Evolutionary conservation across 352 stramenopile species (phyloP).

Genomic region (Globisporangium apiculatum): DNA sequence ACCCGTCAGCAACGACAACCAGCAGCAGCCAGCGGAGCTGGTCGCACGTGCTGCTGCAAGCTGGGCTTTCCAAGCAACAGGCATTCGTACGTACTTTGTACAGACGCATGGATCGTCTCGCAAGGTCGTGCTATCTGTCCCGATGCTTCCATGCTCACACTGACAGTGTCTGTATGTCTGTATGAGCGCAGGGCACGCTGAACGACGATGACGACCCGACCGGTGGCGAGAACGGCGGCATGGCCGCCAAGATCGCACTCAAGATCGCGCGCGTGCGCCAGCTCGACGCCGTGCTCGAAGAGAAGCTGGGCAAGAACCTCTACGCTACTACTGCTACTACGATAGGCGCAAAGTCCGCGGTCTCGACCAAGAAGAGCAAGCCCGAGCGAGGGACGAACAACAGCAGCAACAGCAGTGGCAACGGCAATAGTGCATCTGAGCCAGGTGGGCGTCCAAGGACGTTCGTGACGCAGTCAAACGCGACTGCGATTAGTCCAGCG

Average conservation of each 20-base stretch:
- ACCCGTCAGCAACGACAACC: neutral
- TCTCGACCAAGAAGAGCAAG: slow-evolving; percentile 8
- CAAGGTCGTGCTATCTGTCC: neutral
- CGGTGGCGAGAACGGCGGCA: slow-evolving; percentile 14
- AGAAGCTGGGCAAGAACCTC: slow-evolving; percentile 56
- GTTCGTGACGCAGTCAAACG: neutral
- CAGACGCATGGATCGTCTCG: neutral
- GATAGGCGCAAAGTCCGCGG: slow-evolving; percentile 6
- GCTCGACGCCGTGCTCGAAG: slow-evolving; percentile 47
- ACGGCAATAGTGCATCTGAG: neutral
- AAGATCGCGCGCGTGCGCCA: slow-evolving; percentile 65
- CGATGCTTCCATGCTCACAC: too few species aligned
- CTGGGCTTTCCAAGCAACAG: slow-evolving; percentile 56
- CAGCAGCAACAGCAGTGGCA: too few species aligned
- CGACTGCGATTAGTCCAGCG: neutral
- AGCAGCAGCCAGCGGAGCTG: slow-evolving; percentile 28
- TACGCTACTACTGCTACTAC: slow-evolving; percentile 22
- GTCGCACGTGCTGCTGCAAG: slow-evolving; percentile 55
- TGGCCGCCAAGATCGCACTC: slow-evolving; percentile 60
- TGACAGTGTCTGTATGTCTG: neutral
- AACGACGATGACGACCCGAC: slow-evolving; percentile 27
- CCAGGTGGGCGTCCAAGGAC: neutral
- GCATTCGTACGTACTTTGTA: slow-evolving; percentile 35
- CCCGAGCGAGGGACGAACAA: neutral
- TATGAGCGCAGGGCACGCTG: slow-evolving; percentile 26